A percentile compares a stretch with the other conserved stretches of the same genome.
Evolutionary conservation across 768 basidiomycete species (phyloP).

Genomic region (Pleurotus citrinopileatus): DNA sequence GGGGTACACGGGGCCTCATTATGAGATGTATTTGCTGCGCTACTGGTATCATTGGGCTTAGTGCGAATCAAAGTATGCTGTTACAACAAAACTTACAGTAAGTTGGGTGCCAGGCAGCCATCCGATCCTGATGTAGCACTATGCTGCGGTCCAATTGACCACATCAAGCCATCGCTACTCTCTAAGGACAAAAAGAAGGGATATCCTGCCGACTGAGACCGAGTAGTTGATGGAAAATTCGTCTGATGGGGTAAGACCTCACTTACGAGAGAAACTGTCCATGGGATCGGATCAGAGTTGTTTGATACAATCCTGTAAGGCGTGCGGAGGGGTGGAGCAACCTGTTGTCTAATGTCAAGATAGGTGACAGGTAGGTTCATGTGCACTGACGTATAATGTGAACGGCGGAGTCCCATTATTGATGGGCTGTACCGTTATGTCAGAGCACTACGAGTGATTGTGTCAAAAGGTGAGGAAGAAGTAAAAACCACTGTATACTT

Average conservation of each 20-base stretch:
- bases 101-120: neutral
- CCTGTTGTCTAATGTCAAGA: slow-evolving; percentile 25
- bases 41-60: neutral
- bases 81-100: neutral
- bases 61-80: neutral
- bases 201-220: neutral
- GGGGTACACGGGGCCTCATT: too few species aligned
- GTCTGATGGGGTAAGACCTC: neutral
- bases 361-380: neutral
- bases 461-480: neutral
- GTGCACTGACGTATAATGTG: slow-evolving; percentile 45
- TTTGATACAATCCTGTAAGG: slow-evolving; percentile 53
- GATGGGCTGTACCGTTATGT: slow-evolving; percentile 44
- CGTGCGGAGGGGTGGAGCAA: slow-evolving; percentile 61
- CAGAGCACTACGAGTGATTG: slow-evolving; percentile 43
- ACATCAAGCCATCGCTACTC: neutral
- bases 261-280: slow-evolving; percentile 45
- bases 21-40: neutral
- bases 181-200: neutral
- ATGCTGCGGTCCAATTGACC: neutral
- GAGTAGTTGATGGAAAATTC: neutral
- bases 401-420: slow-evolving; percentile 60
- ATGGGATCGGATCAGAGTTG: slow-evolving; percentile 41
- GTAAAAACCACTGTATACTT: slow-evolving; percentile 31
- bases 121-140: neutral